Evolutionary conservation across 495 filamentous ascomycete genomes (phyloP).

Genomic region (Xylaria castorea): DNA sequence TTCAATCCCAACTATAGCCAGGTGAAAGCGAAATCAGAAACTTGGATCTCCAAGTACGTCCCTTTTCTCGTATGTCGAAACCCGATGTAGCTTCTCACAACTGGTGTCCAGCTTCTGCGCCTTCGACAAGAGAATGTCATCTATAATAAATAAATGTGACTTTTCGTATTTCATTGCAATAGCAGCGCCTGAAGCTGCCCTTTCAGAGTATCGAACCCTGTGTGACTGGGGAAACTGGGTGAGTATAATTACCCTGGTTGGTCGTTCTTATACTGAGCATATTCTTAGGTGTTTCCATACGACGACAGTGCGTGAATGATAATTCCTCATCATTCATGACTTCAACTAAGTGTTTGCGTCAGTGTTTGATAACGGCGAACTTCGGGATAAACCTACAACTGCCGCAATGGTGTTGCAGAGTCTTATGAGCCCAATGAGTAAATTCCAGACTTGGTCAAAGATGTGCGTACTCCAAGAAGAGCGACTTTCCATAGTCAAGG

Average conservation of each 20-base stretch:
- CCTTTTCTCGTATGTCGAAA: background rate
- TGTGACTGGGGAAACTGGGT: slow-evolving; percentile 49
- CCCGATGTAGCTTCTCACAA: background rate
- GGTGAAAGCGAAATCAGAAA: slow-evolving; percentile 28
- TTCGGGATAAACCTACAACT: slow-evolving; percentile 35
- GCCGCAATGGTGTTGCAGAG: slow-evolving; percentile 36
- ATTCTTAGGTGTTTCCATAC: slow-evolving; percentile 6
- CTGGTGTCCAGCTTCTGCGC: background rate
- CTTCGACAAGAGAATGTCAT: slow-evolving; percentile 31
- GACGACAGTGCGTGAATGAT: slow-evolving; percentile 8
- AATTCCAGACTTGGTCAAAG: background rate
- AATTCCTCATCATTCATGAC: background rate
- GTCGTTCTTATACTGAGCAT: background rate
- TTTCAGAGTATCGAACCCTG: slow-evolving; percentile 35
- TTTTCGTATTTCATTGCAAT: slow-evolving; percentile 38
- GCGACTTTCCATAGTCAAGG: slow-evolving; percentile 9
- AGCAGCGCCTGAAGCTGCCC: slow-evolving; percentile 33
- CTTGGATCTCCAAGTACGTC: slow-evolving; percentile 18
- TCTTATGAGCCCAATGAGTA: slow-evolving; percentile 35
- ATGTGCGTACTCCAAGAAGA: background rate
- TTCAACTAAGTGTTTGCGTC: background rate
- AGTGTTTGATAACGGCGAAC: slow-evolving; percentile 44
- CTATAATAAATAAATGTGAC: slow-evolving; percentile 27
- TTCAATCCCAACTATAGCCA: slow-evolving; percentile 41
- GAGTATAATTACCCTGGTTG: background rate